Conservation (phyloP, 2,329 filamentous ascomycete species). For the Blastomyces gilchristii region DNA sequence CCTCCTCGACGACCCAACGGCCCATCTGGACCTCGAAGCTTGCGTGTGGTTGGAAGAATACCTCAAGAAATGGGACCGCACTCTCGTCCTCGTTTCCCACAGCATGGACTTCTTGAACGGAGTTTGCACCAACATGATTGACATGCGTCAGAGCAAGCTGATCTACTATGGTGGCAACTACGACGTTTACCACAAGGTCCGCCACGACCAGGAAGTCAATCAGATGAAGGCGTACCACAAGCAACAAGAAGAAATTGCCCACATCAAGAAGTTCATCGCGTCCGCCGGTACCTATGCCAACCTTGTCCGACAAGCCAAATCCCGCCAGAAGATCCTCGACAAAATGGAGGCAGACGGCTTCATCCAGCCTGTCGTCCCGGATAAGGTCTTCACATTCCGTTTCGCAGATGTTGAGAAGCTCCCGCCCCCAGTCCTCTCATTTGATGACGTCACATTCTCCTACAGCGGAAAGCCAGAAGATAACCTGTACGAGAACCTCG, state of each 20-base stretch:
- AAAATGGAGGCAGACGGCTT: conserved; percentile 99
- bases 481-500: conserved; percentile 90
- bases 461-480: conserved; percentile 86
- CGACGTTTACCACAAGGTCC: conserved; percentile 94
- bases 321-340: conserved; percentile 97
- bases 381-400: conserved; percentile 91
- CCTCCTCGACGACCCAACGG: conserved; percentile 93
- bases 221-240: conserved; percentile 99
- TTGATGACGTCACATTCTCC: conserved; percentile 95
- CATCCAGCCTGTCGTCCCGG: conserved; percentile 77
- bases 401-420: conserved; percentile 99
- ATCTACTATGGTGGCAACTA: conserved; percentile 99
- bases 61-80: conserved; percentile 98
- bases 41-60: conserved; percentile 99
- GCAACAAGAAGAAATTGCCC: conserved; percentile 96
- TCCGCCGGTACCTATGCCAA: conserved; percentile 99
- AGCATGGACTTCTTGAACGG: conserved; percentile 99
- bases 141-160: conserved; percentile 83
- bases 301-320: conserved; percentile 97
- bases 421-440: conserved; percentile 90
- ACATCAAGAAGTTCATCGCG: conserved; percentile 99
- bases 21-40: conserved; percentile 97
- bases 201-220: conserved; percentile 88
- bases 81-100: conserved; percentile 91
- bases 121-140: conserved; percentile 96